Conservation (phyloP, 805 yeast genomes). For the Hemisphaericaspora nanyangensis region DNA sequence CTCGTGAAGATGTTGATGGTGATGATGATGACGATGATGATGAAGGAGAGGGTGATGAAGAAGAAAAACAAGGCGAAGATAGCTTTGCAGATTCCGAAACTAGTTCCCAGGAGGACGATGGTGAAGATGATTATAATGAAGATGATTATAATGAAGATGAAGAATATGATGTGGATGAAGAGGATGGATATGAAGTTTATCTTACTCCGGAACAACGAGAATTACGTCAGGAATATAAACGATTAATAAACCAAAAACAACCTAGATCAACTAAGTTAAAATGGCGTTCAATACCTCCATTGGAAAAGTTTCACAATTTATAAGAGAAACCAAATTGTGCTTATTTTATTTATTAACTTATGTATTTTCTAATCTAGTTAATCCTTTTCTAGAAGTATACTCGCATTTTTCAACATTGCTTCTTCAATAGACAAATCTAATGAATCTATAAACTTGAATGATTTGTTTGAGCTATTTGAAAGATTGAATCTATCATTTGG, state of each 20-base stretch:
- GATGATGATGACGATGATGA: conserved; percentile 4
- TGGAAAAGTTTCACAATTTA: conserved; percentile 20
- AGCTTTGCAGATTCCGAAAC: conserved; percentile 5
- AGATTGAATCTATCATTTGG: conserved; percentile 26
- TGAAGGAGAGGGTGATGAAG: conserved; percentile 8
- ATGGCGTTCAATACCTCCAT: conserved; percentile 14
- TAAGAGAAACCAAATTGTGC: neutral
- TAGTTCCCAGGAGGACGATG: conserved; percentile 6
- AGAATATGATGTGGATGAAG: conserved; percentile 8
- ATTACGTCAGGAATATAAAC: conserved; percentile 9
- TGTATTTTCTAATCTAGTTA: conserved; percentile 3
- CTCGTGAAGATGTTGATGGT: conserved; percentile 8
- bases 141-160: conserved; percentile 7
- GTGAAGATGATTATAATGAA: conserved; percentile 4
- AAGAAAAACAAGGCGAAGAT: conserved; percentile 5
- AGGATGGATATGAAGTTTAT: neutral
- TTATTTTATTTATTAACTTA: neutral
- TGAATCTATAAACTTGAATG: conserved; percentile 54
- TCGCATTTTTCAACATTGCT: conserved; percentile 80
- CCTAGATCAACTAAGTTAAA: no score
- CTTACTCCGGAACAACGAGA: conserved; percentile 9
- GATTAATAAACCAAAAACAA: conserved; percentile 3
- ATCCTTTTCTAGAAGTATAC: conserved; percentile 61
- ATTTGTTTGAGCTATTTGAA: conserved; percentile 29
- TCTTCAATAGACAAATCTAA: conserved; percentile 60